Base-by-base conservation (phyloP, 306 rosid genomes). In the Dalbergia cultrata region DNA sequence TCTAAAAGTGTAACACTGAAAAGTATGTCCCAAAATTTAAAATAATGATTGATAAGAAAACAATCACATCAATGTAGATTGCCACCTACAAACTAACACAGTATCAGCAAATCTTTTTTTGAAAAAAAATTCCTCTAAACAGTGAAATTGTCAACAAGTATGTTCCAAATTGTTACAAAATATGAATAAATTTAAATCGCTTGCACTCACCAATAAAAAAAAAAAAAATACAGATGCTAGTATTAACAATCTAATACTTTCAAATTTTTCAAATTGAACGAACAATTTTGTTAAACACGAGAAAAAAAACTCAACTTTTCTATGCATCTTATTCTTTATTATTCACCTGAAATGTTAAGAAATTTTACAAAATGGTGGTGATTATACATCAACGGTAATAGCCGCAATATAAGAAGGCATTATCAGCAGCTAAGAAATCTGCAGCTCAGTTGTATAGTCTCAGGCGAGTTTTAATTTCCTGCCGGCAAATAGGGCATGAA, bases 401-500 rank as follows among this genome's bases (percentile, higher is more conserved):
- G 44, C 26, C 8, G 67, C 13, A 56, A n/a, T 12, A 17, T 64
- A 65, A 53, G 52, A 43, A 60, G 72, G 8, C 44, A 53, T 65
- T 57, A 65, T 18, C 4, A 54, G 26, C 41, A 43, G 61, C 10
- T 37, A 61, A 49, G 47, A 52, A 60, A 61, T 61, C 60, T 18
- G 50, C 75, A 45, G 60, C 22, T 89, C 81, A 94, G 50, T 85
- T 80, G 85, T 69, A 92, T 26, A 93, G 87, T 80, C 86, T 91
- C 53, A 94, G 74, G 64, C 97, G 95, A 49, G 92, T 76, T 67
- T 85, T 78, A 82, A 94, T 92, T 52, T 87, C 88, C 80, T 92
- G 86, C 84, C 93, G 91, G 70, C 98, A 91, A 71, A 90, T 33
- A 0, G 98, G 98, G 82, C 98, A 94, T n/a, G 82, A 22, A 47